Base-by-base conservation (phyloP, 768 basidiomycete genomes). In the Hypholoma fasciculare region DNA sequence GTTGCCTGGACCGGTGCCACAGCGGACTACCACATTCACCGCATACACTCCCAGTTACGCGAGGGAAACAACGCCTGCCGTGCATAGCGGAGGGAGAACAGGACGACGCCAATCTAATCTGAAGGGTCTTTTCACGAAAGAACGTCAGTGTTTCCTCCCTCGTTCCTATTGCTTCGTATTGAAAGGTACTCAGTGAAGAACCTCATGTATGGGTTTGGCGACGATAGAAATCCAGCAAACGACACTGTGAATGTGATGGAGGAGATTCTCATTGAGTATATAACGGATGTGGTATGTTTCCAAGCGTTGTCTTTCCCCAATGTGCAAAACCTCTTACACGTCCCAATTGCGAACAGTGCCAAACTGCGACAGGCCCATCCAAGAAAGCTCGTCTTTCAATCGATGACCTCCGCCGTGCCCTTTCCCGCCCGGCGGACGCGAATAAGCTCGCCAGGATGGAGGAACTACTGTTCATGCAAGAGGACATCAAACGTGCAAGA, bases 181-280 rank as follows among this genome's bases (percentile, higher is more conserved):
- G 14, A 36, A 17, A 60, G 56, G 44, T 52, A 60, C 47, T 54
- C 52, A 51, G 93, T 95, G 58, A 86, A 88, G 64, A 90, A 82
- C 60, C 75, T 95, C 51, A 94, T 94, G 93, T 96, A 94, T 67
- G 94, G 92, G 27, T 97, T 96, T 72, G 94, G 94, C 11, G 94
- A 97, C 69, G 93, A 94, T 68, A 81, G 89, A 14, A 90, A 92
- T 63, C 92, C 94, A 0, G 88, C 92, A 2, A 89, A 84, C 39
- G 94, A 97, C 65, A 90, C 91, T 0, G 90, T 95, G 26, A 88
- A 85, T 62, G 90, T 96, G 39, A 91, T 96, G 92, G 94, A 96
- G 69, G 94, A 96, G 68, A 94, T 96, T 53, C 75, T 96, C 51
- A 83, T 94, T 43, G 93, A 95, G 70, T 95, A 92, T 62, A 92